Conservation (phyloP, 2,329 filamentous ascomycete species). For the Calonectria fujianensis region DNA sequence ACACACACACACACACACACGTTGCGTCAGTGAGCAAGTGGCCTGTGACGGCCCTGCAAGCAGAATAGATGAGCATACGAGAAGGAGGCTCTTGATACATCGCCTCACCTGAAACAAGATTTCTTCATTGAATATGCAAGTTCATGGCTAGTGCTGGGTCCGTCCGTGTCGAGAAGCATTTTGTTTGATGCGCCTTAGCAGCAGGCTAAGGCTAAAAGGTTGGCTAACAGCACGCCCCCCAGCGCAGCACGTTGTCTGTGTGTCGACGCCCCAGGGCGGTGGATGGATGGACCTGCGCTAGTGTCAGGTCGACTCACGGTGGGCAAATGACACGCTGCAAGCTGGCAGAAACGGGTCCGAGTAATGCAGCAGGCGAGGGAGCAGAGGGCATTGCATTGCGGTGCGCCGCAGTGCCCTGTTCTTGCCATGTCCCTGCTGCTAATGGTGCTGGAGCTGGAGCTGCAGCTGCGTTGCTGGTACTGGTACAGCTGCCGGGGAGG, state of each 20-base stretch:
- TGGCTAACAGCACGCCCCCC: conserved; percentile 17
- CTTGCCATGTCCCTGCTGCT: conserved; percentile 40
- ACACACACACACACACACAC: not conserved
- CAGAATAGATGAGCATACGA: conserved; percentile 30
- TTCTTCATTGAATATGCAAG: conserved; percentile 51
- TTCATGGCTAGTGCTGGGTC: conserved; percentile 48
- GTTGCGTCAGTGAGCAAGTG: not conserved
- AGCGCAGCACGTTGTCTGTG: conserved; percentile 11
- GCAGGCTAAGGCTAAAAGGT: conserved; percentile 7
- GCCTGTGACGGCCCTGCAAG: conserved; percentile 7
- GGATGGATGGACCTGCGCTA: conserved; percentile 55
- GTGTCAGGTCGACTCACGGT: conserved; percentile 49
- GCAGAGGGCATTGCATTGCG: conserved; percentile 36
- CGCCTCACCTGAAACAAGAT: conserved; percentile 53
- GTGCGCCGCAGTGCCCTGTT: conserved; percentile 36
- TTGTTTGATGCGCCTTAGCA: conserved; percentile 47
- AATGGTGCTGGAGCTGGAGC: not conserved
- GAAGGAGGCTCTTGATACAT: conserved; percentile 37
- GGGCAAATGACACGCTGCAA: conserved; percentile 46
- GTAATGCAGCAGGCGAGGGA: conserved; percentile 38
- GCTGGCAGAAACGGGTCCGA: conserved; percentile 41
- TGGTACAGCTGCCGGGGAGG: not conserved
- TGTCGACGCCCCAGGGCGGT: conserved; percentile 46
- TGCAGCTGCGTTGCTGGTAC: not conserved
- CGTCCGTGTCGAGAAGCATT: conserved; percentile 45